Base-by-base conservation (phyloP, 2,329 filamentous ascomycete species). In the Fusarium pseudocircinatum region DNA sequence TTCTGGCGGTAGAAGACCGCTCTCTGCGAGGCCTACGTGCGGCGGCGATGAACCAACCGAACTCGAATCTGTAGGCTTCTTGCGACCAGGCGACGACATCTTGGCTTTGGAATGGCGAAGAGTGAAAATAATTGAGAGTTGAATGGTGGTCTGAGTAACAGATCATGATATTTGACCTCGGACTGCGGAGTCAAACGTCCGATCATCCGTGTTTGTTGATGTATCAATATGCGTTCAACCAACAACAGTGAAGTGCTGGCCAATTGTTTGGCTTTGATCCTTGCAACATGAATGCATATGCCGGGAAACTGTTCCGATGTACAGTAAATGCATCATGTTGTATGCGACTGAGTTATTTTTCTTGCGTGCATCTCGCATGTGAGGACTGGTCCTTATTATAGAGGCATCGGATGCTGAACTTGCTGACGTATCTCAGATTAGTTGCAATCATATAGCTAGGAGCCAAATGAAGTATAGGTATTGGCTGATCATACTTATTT, bases 81-180 rank as follows among this genome's bases (percentile, higher is more conserved):
- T 16, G 11, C 2, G 26, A 42, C 26, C 11, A 7, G 14, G 30
- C 13, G 39, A 28, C 5, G 30, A 36, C 30, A 58, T 58, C 2
- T 34, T 36, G 18, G 2, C 2, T 22, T 22, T 1, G 12, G 0
- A 24, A 15, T 13, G 1, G 1, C 1, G 13, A 16, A 2, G 8
- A 32, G 4, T 12, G 4, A 24, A 20, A 1, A 13, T 2, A 28
- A 0, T 12, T 9, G 2, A 26, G 5, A 53, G 14, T 1, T 0
- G 2, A 3, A 2, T 14, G 4, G 6, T 20, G 16, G 6, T 0
- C 2, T 28, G 14, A 5, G 32, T 4, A 4, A 7, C 2, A 13
- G 5, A 53, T 14, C 24, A n/a, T 53, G 20, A 18, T 4, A 28
- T 39, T n/a, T n/a, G 3, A 26, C 10, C 14, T 28, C 14, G 24